Evolutionary conservation across 768 basidiomycete species (phyloP).

Genomic region (Podaxis pistillaris): DNA sequence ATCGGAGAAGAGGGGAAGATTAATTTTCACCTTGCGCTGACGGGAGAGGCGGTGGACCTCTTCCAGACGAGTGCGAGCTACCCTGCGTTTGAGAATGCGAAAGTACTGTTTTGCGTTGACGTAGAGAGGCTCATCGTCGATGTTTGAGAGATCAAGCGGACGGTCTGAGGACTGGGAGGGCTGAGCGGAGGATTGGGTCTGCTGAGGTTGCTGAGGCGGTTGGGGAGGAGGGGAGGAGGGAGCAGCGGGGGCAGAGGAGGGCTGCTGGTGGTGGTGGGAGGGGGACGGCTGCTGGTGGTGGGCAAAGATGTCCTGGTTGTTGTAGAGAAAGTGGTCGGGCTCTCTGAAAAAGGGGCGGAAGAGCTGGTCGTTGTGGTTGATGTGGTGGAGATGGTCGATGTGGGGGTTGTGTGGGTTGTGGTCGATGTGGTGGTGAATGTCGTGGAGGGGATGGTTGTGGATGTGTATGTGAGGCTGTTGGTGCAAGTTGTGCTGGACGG

Average conservation of each 20-base stretch:
- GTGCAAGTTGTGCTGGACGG: constrained; percentile 23
- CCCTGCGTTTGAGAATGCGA: constrained; percentile 93
- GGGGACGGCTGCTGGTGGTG: constrained; percentile 18
- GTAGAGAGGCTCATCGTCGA: constrained; percentile 97
- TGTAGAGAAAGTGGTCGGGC: constrained; percentile 20
- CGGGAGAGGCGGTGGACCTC: constrained; percentile 91
- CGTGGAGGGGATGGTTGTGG: constrained; percentile 9
- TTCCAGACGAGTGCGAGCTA: constrained; percentile 87
- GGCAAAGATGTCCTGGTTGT: constrained; percentile 25
- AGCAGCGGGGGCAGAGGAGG: neutral
- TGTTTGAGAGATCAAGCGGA: constrained; percentile 23
- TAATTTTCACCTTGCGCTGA: constrained; percentile 76
- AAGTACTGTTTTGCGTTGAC: constrained; percentile 99
- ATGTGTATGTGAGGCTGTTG: constrained; percentile 17
- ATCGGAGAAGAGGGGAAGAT: neutral
- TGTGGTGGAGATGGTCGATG: constrained; percentile 1
- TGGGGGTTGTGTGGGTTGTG: constrained; percentile 16
- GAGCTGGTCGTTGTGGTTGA: constrained; percentile 25
- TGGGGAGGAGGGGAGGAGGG: constrained; percentile 18
- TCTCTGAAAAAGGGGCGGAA: constrained; percentile 25
- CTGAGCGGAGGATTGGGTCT: constrained; percentile 13
- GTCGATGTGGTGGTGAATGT: constrained; percentile 24
- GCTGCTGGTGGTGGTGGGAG: constrained; percentile 18
- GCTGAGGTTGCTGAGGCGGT: constrained; percentile 18
- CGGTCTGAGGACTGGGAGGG: constrained; percentile 20